Base-by-base conservation (phyloP, 352 stramenopile species). In the Phytophthora colocasiae region DNA sequence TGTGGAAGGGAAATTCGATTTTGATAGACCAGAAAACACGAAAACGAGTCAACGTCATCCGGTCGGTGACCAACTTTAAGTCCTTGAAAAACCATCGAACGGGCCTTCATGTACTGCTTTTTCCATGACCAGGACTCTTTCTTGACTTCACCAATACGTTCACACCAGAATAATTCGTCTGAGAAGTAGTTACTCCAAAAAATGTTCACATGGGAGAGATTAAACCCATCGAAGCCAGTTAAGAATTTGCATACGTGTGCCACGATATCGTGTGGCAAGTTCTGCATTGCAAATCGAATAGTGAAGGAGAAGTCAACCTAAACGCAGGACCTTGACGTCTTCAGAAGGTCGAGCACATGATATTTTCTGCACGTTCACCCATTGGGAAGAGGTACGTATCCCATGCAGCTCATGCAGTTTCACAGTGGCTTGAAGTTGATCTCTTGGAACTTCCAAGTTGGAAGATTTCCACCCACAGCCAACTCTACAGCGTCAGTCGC, bases 221-320 rank as follows among this genome's bases (percentile, higher is more conserved):
- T 48, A 11, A 71, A 52, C 3, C 63, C 36, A 22, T 76, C 71
- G 38, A 73, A 69, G n/a, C 71, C 71, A 0, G 61, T 68, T 7
- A 79, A 27, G 22, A 69, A 72, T 26, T 39, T 39, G 41, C 57
- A 66, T 9, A 71, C 11, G n/a, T 22, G 9, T 14, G 46, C 43
- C n/a, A 73, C 26, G 3, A 71, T 26, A 34, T 74, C 69, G 2
- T n/a, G 32, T 10, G 69, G 54, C 0, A 62, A 15, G 19, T 46
- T 14, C 2, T 61, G 8, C n/a, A 36, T n/a, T 9, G 1, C 22
- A 6, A 49, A 49, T 19, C 43, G 6, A 46, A 27, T 3, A 46
- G 27, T 46, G 40, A n/a, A 36, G 11, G 31, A 5, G 8, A 36
- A 36, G 31, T 52, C 24, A 27, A 53, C 19, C n/a, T 19, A 56